These are phyloP conservation scores for Aspergillus funiculosus DNA, from an alignment of 495 filamentous ascomycete species.

Conservation along the genomic window DNA sequence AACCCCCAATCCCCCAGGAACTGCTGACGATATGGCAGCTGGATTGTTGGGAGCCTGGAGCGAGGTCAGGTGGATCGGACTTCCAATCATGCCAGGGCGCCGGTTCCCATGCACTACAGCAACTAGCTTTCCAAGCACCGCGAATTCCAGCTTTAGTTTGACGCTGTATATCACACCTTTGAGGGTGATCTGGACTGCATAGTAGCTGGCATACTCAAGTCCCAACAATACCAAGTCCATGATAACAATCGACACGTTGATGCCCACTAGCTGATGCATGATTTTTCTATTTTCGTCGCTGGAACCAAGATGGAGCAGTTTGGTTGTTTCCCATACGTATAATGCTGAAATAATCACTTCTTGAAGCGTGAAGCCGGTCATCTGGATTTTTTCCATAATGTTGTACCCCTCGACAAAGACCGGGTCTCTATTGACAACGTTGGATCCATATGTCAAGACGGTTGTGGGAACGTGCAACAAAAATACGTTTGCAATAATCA, in stretches of 20 bases:
- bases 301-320: slow-evolving; percentile 44
- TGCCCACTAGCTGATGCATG: slow-evolving; percentile 50
- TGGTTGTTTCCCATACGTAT: slow-evolving; percentile 51
- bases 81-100: slow-evolving; percentile 24
- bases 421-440: slow-evolving; percentile 24
- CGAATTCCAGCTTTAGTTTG: slow-evolving; percentile 60
- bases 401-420: slow-evolving; percentile 43
- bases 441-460: slow-evolving; percentile 45
- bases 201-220: slow-evolving; percentile 48
- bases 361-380: slow-evolving; percentile 53
- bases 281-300: slow-evolving; percentile 40
- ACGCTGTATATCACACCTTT: slow-evolving; percentile 58
- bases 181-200: slow-evolving; percentile 49
- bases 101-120: slow-evolving; percentile 34
- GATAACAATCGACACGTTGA: slow-evolving; percentile 48
- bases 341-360: slow-evolving; percentile 52
- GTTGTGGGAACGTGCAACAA: slow-evolving; percentile 47
- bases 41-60: slow-evolving; percentile 4
- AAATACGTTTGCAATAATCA: slow-evolving; percentile 44
- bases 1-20: slow-evolving; percentile 4
- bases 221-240: slow-evolving; percentile 47
- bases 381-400: slow-evolving; percentile 52
- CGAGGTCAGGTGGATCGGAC: slow-evolving; percentile 27
- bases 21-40: slow-evolving; percentile 1
- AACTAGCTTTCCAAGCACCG: slow-evolving; percentile 51